Evolutionary conservation across 345 rosid genomes (phyloP).

Genomic region (Toxicodendron radicans): DNA sequence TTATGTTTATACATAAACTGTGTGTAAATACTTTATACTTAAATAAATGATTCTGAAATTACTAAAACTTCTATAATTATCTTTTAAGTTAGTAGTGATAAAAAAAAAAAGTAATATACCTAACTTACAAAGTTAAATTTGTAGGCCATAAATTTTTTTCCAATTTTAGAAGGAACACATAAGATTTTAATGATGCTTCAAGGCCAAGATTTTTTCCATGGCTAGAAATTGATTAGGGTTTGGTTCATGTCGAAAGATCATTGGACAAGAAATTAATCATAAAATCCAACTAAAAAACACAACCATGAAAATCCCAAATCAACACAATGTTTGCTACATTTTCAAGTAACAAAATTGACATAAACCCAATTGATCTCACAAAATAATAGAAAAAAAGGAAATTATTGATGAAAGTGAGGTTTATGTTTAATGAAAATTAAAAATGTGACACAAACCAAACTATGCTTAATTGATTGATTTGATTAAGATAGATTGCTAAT

Average conservation of each 20-base stretch:
- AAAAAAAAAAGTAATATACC: too few species aligned
- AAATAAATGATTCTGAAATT: too few species aligned
- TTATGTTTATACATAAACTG: too few species aligned
- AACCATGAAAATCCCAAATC: not conserved
- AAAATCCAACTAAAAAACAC: too few species aligned
- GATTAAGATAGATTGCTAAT: slow-evolving; percentile 18
- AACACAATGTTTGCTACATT: not conserved
- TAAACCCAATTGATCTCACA: not conserved
- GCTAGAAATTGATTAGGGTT: too few species aligned
- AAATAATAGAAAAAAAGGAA: too few species aligned
- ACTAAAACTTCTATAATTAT: too few species aligned
- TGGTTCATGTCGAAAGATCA: not conserved
- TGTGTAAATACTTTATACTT: too few species aligned
- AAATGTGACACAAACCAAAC: slow-evolving; percentile 26
- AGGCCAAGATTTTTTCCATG: not conserved
- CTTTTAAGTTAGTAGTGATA: too few species aligned
- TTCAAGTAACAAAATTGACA: not conserved
- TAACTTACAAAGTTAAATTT: too few species aligned
- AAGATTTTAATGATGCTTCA: not conserved
- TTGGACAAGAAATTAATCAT: not conserved
- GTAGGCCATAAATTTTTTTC: not conserved
- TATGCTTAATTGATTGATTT: not conserved
- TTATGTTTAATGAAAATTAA: not conserved
- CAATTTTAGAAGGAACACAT: not conserved
- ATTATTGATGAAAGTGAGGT: too few species aligned